Percentiles rank a stretch among this genome's conserved stretches.
phyloP scores from a whole-genome alignment of 306 rosid genomes.

The Vigna reflexopilosa region DNA sequence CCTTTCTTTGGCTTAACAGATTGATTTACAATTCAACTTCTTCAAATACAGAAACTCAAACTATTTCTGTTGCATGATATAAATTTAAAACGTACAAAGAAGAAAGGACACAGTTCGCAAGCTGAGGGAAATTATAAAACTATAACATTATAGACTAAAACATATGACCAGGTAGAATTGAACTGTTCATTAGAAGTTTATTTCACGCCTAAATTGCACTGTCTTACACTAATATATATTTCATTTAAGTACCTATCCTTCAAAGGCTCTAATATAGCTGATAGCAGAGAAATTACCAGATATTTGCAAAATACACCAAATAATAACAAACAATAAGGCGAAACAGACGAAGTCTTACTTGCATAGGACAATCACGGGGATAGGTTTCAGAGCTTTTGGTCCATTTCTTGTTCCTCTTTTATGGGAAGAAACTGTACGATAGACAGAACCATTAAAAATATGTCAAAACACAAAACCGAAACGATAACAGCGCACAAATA shows the following conservation, averaged over 20 bases:
- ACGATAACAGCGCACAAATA: constrained; percentile 5
- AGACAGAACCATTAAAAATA: neutral
- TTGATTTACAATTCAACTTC: neutral
- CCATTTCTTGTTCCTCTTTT: constrained; percentile 80
- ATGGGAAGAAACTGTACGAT: constrained; percentile 56
- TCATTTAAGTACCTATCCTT: neutral
- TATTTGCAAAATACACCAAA: constrained; percentile 25
- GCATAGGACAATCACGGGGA: constrained; percentile 78
- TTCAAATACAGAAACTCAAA: neutral
- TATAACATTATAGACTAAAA: no score
- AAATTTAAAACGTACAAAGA: neutral
- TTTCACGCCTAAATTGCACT: neutral
- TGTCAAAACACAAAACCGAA: neutral
- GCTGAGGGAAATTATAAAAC: neutral
- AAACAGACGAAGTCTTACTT: constrained; percentile 57
- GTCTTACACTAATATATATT: neutral
- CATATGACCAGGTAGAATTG: constrained; percentile 8
- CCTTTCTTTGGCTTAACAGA: neutral
- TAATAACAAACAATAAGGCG: neutral
- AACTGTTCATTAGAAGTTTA: neutral
- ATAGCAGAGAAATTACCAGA: neutral
- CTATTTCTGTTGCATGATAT: neutral
- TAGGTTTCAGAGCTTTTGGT: constrained; percentile 83
- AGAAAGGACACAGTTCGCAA: neutral
- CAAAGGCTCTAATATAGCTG: constrained; percentile 12